phyloP scores from a whole-genome alignment of 2,329 filamentous ascomycete genomes.

The Aspergillus sergii region DNA sequence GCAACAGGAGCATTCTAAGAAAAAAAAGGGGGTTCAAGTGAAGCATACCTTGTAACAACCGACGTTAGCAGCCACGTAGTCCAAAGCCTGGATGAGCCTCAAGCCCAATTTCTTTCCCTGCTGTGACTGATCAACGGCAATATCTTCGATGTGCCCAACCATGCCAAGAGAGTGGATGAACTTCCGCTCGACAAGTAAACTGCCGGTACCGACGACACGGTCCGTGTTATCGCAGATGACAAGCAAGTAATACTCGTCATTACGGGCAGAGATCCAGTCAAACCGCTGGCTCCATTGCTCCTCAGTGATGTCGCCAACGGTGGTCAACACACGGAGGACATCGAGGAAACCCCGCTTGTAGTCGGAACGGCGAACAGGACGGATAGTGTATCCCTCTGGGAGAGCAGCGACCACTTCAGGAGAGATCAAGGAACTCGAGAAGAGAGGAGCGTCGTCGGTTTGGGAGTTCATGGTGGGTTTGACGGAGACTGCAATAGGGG shows the following conservation, averaged over 20 bases:
- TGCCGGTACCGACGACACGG: slow-evolving; percentile 85
- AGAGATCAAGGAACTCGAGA: slow-evolving; percentile 76
- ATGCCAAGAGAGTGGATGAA: slow-evolving; percentile 51
- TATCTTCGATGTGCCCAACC: slow-evolving; percentile 97
- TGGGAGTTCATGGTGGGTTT: slow-evolving; percentile 23
- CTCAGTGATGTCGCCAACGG: slow-evolving; percentile 81
- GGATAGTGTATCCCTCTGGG: slow-evolving; percentile 79
- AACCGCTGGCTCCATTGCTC: slow-evolving; percentile 77
- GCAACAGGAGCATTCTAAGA: slow-evolving; percentile 4
- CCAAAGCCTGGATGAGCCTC: slow-evolving; percentile 89
- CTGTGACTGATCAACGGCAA: slow-evolving; percentile 90
- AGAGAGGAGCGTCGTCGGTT: slow-evolving; percentile 63
- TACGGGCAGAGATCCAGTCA: slow-evolving; percentile 74
- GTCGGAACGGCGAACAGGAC: slow-evolving; percentile 76
- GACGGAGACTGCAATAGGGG: slow-evolving; percentile 15
- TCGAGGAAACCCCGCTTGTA: slow-evolving; percentile 84
- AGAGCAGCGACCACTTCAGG: slow-evolving; percentile 71
- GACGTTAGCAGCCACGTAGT: slow-evolving; percentile 81
- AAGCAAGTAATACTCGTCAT: slow-evolving; percentile 81
- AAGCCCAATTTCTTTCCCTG: slow-evolving; percentile 96
- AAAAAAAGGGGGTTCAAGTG: neutral
- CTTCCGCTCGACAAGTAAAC: slow-evolving; percentile 89
- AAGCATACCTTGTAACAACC: slow-evolving; percentile 81
- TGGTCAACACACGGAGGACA: slow-evolving; percentile 86
- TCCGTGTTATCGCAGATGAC: slow-evolving; percentile 74